These are phyloP conservation scores for Aspergillus sojae DNA, from an alignment of 2,329 filamentous ascomycete genomes.

Conservation along the genomic window DNA sequence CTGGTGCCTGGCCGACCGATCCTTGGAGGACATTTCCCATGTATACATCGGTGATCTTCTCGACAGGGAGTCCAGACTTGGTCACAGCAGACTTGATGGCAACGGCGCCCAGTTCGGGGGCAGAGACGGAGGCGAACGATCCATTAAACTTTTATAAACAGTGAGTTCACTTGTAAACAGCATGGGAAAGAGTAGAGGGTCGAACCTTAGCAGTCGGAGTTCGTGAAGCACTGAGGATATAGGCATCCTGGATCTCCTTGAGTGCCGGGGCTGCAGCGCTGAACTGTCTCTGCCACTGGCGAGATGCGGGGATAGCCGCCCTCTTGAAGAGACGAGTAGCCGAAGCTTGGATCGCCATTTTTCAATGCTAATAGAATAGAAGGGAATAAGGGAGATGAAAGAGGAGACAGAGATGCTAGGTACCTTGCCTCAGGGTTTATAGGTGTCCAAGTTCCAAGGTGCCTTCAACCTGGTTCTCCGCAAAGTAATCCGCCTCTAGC, in stretches of 20 bases:
- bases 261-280: constrained; percentile 50
- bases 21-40: constrained; percentile 95
- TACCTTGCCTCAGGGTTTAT: constrained; percentile 6
- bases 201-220: constrained; percentile 86
- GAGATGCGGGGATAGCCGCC: constrained; percentile 45
- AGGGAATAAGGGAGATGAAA: background rate
- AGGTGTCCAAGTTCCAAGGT: background rate
- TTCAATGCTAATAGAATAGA: background rate
- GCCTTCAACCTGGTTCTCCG: constrained; percentile 12
- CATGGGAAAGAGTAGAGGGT: background rate
- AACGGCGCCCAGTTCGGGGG: constrained; percentile 83
- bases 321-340: constrained; percentile 30
- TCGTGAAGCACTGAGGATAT: constrained; percentile 86
- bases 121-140: constrained; percentile 78
- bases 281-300: constrained; percentile 55
- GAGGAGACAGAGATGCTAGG: background rate
- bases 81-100: constrained; percentile 90
- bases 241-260: constrained; percentile 82
- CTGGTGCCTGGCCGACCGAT: constrained; percentile 83
- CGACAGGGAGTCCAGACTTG: constrained; percentile 79
- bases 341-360: constrained; percentile 30
- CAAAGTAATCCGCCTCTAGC: constrained; percentile 26
- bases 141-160: constrained; percentile 77
- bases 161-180: constrained; percentile 8
- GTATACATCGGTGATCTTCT: constrained; percentile 88